Percentiles rank a stretch among this genome's conserved stretches.
These are phyloP conservation scores for Blastocystis sp. DNA, from an alignment of 352 stramenopile species.

Conservation along the genomic window DNA sequence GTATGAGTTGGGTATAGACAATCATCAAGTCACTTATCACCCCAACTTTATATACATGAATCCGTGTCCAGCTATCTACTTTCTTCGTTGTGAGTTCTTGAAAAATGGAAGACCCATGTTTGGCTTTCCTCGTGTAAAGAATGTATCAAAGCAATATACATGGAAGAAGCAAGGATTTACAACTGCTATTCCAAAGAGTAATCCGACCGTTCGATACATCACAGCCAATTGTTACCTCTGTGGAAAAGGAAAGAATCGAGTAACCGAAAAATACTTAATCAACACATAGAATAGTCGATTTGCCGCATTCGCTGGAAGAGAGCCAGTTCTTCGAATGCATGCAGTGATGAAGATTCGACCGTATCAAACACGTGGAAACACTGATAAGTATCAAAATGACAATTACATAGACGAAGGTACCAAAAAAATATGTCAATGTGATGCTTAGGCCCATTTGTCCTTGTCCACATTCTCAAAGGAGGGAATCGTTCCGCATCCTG, in stretches of 20 bases:
- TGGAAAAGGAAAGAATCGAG: slow-evolving; percentile 53
- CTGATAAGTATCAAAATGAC: slow-evolving; percentile 49
- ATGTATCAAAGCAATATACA: slow-evolving; percentile 57
- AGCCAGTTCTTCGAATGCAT: slow-evolving; percentile 66
- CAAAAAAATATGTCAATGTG: neutral
- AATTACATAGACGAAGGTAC: slow-evolving; percentile 66
- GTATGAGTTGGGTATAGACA: slow-evolving; percentile 56
- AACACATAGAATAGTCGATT: slow-evolving; percentile 43
- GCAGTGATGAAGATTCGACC: slow-evolving; percentile 60
- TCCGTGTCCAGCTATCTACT: slow-evolving; percentile 59
- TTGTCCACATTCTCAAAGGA: slow-evolving; percentile 65
- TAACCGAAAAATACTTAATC: neutral
- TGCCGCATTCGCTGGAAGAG: slow-evolving; percentile 41
- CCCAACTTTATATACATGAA: slow-evolving; percentile 61
- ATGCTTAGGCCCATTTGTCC: slow-evolving; percentile 61
- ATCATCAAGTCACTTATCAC: slow-evolving; percentile 48
- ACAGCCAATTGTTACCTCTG: slow-evolving; percentile 66
- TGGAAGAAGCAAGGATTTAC: slow-evolving; percentile 69
- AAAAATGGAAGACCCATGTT: slow-evolving; percentile 67
- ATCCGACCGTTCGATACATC: slow-evolving; percentile 61
- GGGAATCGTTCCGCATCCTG: slow-evolving; percentile 21
- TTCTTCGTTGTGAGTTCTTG: slow-evolving; percentile 49
- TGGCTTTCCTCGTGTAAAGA: slow-evolving; percentile 63
- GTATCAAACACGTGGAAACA: slow-evolving; percentile 50
- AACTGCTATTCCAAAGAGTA: slow-evolving; percentile 62